Percentiles rank a stretch among this genome's conserved stretches.
phyloP scores from a whole-genome alignment of 495 filamentous ascomycete genomes.

The Glutinoglossum americanum region DNA sequence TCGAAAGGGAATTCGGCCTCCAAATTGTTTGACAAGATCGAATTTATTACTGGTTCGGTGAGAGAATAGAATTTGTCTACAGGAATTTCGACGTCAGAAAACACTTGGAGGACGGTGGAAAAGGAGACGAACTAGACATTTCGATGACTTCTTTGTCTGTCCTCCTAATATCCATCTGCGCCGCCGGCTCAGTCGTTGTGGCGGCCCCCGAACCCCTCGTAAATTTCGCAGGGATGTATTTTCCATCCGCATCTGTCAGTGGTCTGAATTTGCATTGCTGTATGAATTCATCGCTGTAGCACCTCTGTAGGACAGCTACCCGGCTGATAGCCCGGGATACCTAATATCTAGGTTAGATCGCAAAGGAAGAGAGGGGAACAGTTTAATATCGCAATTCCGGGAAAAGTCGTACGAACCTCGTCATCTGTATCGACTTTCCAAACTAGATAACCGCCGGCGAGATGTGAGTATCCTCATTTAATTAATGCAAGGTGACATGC shows the following conservation, averaged over 20 bases:
- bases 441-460: background rate
- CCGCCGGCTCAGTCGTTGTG: background rate
- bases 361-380: background rate
- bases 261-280: constrained; percentile 6
- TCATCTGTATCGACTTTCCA: background rate
- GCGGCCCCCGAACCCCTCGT: background rate
- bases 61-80: constrained; percentile 21
- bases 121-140: constrained; percentile 11
- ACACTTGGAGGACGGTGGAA: background rate
- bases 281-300: constrained; percentile 5
- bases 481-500: background rate
- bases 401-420: background rate
- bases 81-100: background rate
- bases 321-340: background rate
- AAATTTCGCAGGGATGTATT: background rate
- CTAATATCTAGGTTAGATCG: background rate
- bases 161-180: background rate
- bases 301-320: constrained; percentile 8
- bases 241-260: background rate
- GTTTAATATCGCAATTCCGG: background rate
- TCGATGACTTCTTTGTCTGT: constrained; percentile 10
- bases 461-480: background rate
- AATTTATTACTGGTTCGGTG: constrained; percentile 16
- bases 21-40: constrained; percentile 6
- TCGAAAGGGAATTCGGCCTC: constrained; percentile 21